phyloP scores from a whole-genome alignment of 345 rosid genomes.

The Gossypium ekmanianum region DNA sequence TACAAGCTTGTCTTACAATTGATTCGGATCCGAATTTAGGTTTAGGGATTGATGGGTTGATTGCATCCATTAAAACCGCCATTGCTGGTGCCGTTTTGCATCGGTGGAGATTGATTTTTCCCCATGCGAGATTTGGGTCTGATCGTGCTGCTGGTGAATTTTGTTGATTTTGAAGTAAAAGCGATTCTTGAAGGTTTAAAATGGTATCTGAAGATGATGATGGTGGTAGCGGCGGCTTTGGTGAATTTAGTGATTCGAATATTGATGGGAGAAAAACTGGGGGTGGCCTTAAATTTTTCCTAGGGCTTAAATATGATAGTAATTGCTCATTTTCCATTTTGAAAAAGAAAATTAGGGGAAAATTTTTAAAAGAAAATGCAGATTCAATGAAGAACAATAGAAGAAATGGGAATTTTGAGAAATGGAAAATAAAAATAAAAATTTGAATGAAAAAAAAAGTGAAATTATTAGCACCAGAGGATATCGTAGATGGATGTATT shows the following conservation, averaged over 20 bases:
- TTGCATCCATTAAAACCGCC: conserved; percentile 53
- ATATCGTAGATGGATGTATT: background rate
- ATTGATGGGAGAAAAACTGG: background rate
- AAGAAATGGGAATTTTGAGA: too few relatives aligned
- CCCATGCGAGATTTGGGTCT: conserved; percentile 27
- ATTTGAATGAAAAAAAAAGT: too few relatives aligned
- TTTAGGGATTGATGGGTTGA: conserved; percentile 28
- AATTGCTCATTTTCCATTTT: conserved; percentile 1
- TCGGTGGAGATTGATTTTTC: conserved; percentile 48
- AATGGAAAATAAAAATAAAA: too few relatives aligned
- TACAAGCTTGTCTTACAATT: conserved; percentile 48
- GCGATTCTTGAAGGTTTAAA: conserved; percentile 20
- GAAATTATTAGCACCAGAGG: too few relatives aligned
- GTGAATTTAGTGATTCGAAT: conserved; percentile 3
- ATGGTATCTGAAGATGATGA: conserved; percentile 12
- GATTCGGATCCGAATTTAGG: conserved; percentile 53
- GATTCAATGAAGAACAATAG: background rate
- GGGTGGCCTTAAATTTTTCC: background rate
- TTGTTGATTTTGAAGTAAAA: conserved; percentile 23
- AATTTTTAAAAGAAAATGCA: background rate
- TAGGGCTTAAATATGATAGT: background rate
- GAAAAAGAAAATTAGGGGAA: background rate
- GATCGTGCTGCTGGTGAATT: conserved; percentile 12
- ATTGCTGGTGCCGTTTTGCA: conserved; percentile 84
- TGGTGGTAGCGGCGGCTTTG: conserved; percentile 26